Base-by-base conservation (phyloP, 805 yeast genomes). In the Danielia oregonensis region DNA sequence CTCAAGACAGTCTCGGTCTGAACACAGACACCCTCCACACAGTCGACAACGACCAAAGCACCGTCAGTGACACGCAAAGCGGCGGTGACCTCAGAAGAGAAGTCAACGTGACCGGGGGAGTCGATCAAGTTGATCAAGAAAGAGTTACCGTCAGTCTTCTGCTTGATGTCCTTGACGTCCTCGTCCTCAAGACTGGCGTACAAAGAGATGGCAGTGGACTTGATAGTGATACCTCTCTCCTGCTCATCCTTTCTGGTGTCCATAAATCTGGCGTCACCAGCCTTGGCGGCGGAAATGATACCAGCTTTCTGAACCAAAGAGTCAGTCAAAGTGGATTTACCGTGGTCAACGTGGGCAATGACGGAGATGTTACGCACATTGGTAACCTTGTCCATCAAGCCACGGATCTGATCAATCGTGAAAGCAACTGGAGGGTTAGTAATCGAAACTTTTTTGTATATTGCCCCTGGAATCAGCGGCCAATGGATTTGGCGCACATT, bases 101-200 rank as follows among this genome's bases (percentile, higher is more conserved):
- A 91, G 78, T 91, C 98, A 81, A 91, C 97, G 97, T 91, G 98
- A 86, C 98, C 98, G 75, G 98, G 98, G 57, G 98, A 93, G 74
- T 91, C 98, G 61, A 91, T 91, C 82, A 91, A 81, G 87, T 91
- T 91, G 58, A 91, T 82, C 76, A 91, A 84, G 82, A 91, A 91
- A 68, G 82, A 81, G 82, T 77, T 85, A 72, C 97, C 97, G 14
- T 68, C 83, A 51, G 93, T 82, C 74, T 84, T 80, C 78, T 93
- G 97, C 71, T 81, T 76, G 77, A 93, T 91, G 57, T 80, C 86
- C 70, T 83, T 84, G 51, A 76, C 80, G 63, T 87, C 95, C 36
- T 85, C 95, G 38, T 85, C 95, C 38, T 62, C 57, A 83, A 88
- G 79, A 68, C 85, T 82, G 58, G 97, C 79, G 79, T 72, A 91